phyloP scores from a whole-genome alignment of 2,329 filamentous ascomycete species.

The Alternaria solani region DNA sequence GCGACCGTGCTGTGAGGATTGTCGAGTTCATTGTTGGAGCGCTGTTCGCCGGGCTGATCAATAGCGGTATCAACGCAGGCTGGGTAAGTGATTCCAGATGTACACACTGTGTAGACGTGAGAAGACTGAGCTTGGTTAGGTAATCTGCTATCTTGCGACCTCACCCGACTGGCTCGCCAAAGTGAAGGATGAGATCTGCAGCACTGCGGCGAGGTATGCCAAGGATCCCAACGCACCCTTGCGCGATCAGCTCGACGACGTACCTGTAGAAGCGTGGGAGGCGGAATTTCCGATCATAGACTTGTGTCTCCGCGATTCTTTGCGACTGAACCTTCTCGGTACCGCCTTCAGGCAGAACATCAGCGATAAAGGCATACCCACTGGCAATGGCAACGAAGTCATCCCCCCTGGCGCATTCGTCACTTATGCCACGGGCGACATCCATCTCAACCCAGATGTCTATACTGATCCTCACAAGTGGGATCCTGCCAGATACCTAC shows the following conservation, averaged over 20 bases:
- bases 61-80: slow-evolving; percentile 64
- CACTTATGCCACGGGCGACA: slow-evolving; percentile 57
- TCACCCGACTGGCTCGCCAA: slow-evolving; percentile 56
- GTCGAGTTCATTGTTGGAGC: slow-evolving; percentile 61
- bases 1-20: slow-evolving; percentile 56
- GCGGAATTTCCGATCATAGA: slow-evolving; percentile 62
- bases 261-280: slow-evolving; percentile 65
- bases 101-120: not conserved
- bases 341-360: slow-evolving; percentile 62
- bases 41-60: slow-evolving; percentile 66
- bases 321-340: slow-evolving; percentile 61
- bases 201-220: slow-evolving; percentile 56
- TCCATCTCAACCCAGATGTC: slow-evolving; percentile 58
- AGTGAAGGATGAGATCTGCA: slow-evolving; percentile 59
- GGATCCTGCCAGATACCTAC: slow-evolving; percentile 61
- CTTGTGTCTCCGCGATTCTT: slow-evolving; percentile 62
- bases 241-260: slow-evolving; percentile 50
- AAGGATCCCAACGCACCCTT: slow-evolving; percentile 46
- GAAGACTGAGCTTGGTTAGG: not conserved
- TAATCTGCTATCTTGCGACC: slow-evolving; percentile 40
- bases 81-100: slow-evolving; percentile 50
- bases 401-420: slow-evolving; percentile 61
- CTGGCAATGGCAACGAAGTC: slow-evolving; percentile 56
- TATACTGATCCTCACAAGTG: slow-evolving; percentile 60
- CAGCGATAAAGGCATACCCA: slow-evolving; percentile 55